These are phyloP conservation scores for Penicillium soppii DNA, from an alignment of 495 filamentous ascomycete genomes.

Conservation along the genomic window DNA sequence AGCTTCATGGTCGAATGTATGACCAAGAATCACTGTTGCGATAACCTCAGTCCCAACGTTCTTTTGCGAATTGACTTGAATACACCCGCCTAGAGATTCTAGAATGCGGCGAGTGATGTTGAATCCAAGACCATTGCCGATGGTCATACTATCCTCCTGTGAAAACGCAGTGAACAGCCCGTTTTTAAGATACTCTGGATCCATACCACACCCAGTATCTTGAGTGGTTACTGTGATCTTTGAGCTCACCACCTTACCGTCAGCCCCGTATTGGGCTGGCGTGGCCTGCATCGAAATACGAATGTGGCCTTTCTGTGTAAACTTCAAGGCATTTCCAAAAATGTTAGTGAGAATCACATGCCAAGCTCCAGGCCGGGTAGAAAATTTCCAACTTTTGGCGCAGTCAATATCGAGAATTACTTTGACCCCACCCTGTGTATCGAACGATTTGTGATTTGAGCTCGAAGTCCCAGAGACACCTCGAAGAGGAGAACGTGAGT, in stretches of 20 bases:
- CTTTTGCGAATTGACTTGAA: slow-evolving; percentile 15
- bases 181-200: slow-evolving; percentile 59
- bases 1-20: neutral
- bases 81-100: slow-evolving; percentile 48
- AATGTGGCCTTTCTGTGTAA: slow-evolving; percentile 29
- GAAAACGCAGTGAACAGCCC: slow-evolving; percentile 64
- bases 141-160: slow-evolving; percentile 61
- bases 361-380: slow-evolving; percentile 14
- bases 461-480: neutral
- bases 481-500: slow-evolving; percentile 1
- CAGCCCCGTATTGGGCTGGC: slow-evolving; percentile 2
- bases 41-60: slow-evolving; percentile 52
- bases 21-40: slow-evolving; percentile 35
- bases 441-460: neutral
- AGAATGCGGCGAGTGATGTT: slow-evolving; percentile 62
- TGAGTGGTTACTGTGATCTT: slow-evolving; percentile 43
- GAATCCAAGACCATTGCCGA: slow-evolving; percentile 65
- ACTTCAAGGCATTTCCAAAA: slow-evolving; percentile 38
- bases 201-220: slow-evolving; percentile 66
- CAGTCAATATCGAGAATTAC: slow-evolving; percentile 52
- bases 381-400: slow-evolving; percentile 14
- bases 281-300: slow-evolving; percentile 11
- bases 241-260: slow-evolving; percentile 1
- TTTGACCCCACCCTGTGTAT: slow-evolving; percentile 20
- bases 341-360: slow-evolving; percentile 34